Evolutionary conservation across 2,329 filamentous ascomycete species (phyloP), one percentile per base, ranked within the genome.

Genomic region (Boeremia exigua): DNA sequence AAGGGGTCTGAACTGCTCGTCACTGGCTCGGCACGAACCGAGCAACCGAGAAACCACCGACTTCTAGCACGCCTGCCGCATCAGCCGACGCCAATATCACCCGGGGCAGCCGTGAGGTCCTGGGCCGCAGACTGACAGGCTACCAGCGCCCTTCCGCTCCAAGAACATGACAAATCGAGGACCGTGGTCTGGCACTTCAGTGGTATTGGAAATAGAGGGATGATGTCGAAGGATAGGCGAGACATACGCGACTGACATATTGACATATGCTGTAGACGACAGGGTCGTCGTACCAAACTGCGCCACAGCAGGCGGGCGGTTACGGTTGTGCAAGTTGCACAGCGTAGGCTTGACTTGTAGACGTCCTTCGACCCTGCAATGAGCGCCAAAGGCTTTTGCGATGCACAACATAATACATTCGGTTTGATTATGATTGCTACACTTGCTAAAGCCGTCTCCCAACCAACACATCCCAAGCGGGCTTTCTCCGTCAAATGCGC

Each of bases 21-120:
- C 40, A 48, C 37, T 56, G 57, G 61, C 63, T 69, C 65, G 67
- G 69, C 42, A 69, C 61, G 53, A 69, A 57, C 69, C 68, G 68
- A 66, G 55, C 54, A 69, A 54, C 67, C 59, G 65, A 71, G 63
- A 68, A 47, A 37, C 48, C 45, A 34, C 48, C 37, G 42, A 57
- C 30, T 43, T 43, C 38, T 45, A 46, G 48, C 33, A 44, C 36
- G 48, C 39, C 42, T 48, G 40, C 60, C 25, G 34, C 44, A 54
- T 48, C 44, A 54, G 44, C 55, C 55, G 47, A 59, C 46, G 39
- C 48, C 55, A 11, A 32, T 49, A 27, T 39, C n/a, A 37, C 50
- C 52, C 39, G 40, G 17, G 32, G 34, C 32, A 25, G 23, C 43
- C 43, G 46, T 43, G 36, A 46, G 37, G 51, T 37, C 49, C 45